Base-by-base conservation (phyloP, 345 rosid species). In the Populus simonii region DNA sequence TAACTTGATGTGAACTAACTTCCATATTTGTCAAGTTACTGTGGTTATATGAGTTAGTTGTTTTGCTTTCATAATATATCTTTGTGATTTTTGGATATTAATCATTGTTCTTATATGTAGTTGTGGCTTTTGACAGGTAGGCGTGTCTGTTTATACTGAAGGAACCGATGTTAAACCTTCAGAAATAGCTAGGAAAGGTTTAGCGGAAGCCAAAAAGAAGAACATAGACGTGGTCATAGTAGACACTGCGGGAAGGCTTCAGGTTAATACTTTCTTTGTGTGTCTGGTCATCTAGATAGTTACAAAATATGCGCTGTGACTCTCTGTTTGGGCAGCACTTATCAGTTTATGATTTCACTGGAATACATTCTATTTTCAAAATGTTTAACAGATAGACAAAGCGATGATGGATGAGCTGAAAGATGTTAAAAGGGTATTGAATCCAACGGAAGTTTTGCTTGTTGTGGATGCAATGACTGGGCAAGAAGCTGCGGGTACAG, bases 401-500 rank as follows among this genome's bases (percentile, higher is more conserved):
- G 90, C 83, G 62, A 96, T 93, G 99, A 96, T 96, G 99, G 96
- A 93, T 65, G 99, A 96, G 85, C 85, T 93, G 84, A 96, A 96
- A 85, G 94, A 93, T n/a, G 94, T 96, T 86, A 96, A 93, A 88
- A 88, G 83, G 71, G 88, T 84, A 53, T 71, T 93, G 71, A 96
- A 91, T 84, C 97, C 98, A 66, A 91, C 95, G 18, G 99, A 96
- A 86, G 94, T 93, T 23, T 86, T 96, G 85, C 96, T 96, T 71
- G 97, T 96, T 70, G 99, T 93, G 74, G 99, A 96, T 90, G 98
- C 98, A 76, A 96, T 96, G 97, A 93, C 99, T 61, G 99, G 98
- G 73, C 99, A 96, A 88, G 99, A 96, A 92, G 98, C 98, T 80
- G 99, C 94, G 76, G 97, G 99, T 93, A 84, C 68, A 71, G 38